Base-by-base conservation (phyloP, 805 yeast species). In the Metschnikowia chrysomelidarum region DNA sequence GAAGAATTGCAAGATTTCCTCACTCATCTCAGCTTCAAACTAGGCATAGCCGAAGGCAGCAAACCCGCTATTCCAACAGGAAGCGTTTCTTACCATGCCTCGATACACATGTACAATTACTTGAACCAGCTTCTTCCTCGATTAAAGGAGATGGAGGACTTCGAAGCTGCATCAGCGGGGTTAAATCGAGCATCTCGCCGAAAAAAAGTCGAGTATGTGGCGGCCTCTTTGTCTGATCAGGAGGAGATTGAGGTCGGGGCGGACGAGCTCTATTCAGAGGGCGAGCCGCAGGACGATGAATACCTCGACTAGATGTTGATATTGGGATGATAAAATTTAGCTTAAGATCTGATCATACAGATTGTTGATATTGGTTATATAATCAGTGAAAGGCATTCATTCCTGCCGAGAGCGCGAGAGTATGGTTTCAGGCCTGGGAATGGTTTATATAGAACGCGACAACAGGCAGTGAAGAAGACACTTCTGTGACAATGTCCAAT, bases 1-100 rank as follows among this genome's bases (percentile, higher is more conserved):
- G 42, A 31, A 2, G 64, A 65, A 36, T 49, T 67, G 24, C 34
- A 41, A 9, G 34, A 21, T 3, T 67, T 67, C 44, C 47, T 58
- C 2, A 43, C 44, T 1, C 54, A 43, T 34, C 32, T 67, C 11
- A 42, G 44, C 2, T 16, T n/a, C 9, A 50, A 50, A 25, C 40
- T 64, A 23, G 62, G 58, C 4, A 19, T 46, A 5, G 18, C 29
- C 5, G 31, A 25, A 9, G 32, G 29, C 11, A 34, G 30, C 4
- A 27, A 29, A 9, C 32, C 36, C 12, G 32, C 24, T 6, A 31
- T 55, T 11, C 38, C 55, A 1, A 47, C 27, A 24, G 38, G 51
- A 1, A 50, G 60, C 3, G 44, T 46, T 24, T 41, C 56, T 6
- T 53, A 59, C 40, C 54, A 56, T 36, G 65, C 67, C 5, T 40